A percentile compares a stretch with the other conserved stretches of the same genome.
These are phyloP conservation scores for Polygonum maritimum DNA, from an alignment of 148 eudicot genomes.

Conservation along the genomic window DNA sequence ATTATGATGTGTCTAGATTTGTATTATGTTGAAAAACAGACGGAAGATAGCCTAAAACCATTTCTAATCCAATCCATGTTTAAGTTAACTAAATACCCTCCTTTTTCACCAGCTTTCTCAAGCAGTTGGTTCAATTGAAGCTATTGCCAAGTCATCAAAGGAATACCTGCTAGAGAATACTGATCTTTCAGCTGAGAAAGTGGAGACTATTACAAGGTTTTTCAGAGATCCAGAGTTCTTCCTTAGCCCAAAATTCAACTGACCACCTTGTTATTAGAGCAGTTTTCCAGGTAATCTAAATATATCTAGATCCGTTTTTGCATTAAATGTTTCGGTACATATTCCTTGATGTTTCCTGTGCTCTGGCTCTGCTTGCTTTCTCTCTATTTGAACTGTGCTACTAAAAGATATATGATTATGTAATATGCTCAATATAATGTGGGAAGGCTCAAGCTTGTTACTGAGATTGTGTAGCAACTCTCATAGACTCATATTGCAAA, in stretches of 20 bases:
- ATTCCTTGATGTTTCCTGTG: neutral
- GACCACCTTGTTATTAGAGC: slow-evolving; percentile 9
- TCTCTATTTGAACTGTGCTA: neutral
- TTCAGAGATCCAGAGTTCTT: slow-evolving; percentile 76
- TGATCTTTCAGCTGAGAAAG: slow-evolving; percentile 85
- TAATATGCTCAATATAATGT: too few relatives aligned
- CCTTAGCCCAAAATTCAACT: slow-evolving; percentile 58
- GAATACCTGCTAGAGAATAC: slow-evolving; percentile 64
- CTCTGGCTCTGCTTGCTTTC: neutral
- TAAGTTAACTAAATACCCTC: neutral
- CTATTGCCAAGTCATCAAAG: slow-evolving; percentile 84
- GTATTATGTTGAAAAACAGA: too few relatives aligned
- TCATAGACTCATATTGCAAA: too few relatives aligned
- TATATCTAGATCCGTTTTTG: neutral
- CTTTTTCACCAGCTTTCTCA: slow-evolving; percentile 57
- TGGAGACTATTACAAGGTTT: slow-evolving; percentile 63
- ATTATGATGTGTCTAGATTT: neutral
- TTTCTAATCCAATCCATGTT: neutral
- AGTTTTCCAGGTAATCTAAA: neutral
- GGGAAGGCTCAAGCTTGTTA: too few relatives aligned
- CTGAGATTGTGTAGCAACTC: too few relatives aligned
- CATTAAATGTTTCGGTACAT: neutral
- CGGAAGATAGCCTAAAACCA: neutral
- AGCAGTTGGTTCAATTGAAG: slow-evolving; percentile 88
- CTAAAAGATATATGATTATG: too few relatives aligned